phyloP scores from a whole-genome alignment of 1,284 basidiomycete species.

The Sporisorium reilianum region DNA sequence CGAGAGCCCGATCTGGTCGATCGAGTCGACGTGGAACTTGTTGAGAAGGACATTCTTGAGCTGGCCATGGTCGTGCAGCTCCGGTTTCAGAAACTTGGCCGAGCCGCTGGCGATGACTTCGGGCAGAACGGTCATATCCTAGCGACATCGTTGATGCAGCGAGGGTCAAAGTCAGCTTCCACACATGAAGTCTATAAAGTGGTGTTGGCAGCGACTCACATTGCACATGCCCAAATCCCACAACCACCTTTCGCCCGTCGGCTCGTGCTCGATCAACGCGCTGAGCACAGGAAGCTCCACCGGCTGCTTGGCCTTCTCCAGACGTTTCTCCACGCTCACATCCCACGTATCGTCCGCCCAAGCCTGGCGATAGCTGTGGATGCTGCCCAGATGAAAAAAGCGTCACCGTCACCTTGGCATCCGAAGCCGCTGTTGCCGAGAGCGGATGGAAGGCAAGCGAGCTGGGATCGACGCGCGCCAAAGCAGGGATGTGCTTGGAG shows the following conservation, averaged over 20 bases:
- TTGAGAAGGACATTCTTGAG: conserved; percentile 18
- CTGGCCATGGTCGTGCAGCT: conserved; percentile 14
- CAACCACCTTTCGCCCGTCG: conserved; percentile 15
- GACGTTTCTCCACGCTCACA: background rate
- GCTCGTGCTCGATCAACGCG: conserved; percentile 22
- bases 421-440: background rate
- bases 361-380: conserved; percentile 20
- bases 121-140: conserved; percentile 12
- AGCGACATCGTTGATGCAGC: background rate
- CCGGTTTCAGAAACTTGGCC: conserved; percentile 6
- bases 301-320: conserved; percentile 10
- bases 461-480: conserved; percentile 18
- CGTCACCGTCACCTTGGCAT: conserved; percentile 9
- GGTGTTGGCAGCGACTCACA: background rate
- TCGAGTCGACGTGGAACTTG: conserved; percentile 20
- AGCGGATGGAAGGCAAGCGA: conserved; percentile 20
- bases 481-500: conserved; percentile 21
- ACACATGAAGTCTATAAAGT: too few relatives aligned
- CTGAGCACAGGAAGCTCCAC: conserved; percentile 22
- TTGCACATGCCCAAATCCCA: conserved; percentile 29
- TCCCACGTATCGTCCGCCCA: conserved; percentile 38
- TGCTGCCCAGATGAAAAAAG: conserved; percentile 24
- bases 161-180: too few relatives aligned
- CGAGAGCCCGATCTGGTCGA: conserved; percentile 17
- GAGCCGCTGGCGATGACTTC: conserved; percentile 10